phyloP scores from a whole-genome alignment of 2,329 filamentous ascomycete species.

The Boeremia lycopersici region DNA sequence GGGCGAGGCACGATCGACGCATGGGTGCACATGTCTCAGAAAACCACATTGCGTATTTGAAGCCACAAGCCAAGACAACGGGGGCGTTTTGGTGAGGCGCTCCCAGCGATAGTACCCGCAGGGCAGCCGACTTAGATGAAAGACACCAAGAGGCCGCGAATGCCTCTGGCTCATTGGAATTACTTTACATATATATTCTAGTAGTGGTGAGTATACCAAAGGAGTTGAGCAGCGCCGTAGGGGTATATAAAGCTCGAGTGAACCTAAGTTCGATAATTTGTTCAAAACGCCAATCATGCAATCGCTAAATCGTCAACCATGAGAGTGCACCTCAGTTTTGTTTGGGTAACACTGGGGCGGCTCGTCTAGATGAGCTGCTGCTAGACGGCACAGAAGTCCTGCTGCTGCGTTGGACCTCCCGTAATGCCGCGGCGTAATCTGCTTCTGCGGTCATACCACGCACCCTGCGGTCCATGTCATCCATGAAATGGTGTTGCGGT shows the following conservation, averaged over 20 bases:
- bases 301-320: constrained; percentile 19
- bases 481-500: constrained; percentile 26
- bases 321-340: constrained; percentile 9
- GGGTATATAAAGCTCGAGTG: constrained; percentile 16
- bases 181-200: constrained; percentile 8
- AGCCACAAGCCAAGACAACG: background rate
- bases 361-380: constrained; percentile 13
- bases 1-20: constrained; percentile 5
- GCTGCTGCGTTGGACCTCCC: constrained; percentile 28
- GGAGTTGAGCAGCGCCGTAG: background rate
- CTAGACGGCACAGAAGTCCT: constrained; percentile 12
- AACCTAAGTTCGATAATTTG: background rate
- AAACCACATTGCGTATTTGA: background rate
- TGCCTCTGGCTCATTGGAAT: constrained; percentile 3
- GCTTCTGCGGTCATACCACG: constrained; percentile 28
- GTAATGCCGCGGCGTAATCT: constrained; percentile 38
- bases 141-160: background rate
- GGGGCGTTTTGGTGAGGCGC: background rate
- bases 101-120: background rate
- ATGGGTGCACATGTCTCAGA: constrained; percentile 6
- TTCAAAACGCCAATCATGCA: constrained; percentile 14
- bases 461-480: constrained; percentile 20
- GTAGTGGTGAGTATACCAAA: background rate
- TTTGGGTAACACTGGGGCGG: constrained; percentile 2
- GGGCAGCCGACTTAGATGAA: background rate